Percentiles rank a stretch among this genome's conserved stretches.
phyloP scores from a whole-genome alignment of 2,329 filamentous ascomycete species.

The Dichotomopilus funicola region DNA sequence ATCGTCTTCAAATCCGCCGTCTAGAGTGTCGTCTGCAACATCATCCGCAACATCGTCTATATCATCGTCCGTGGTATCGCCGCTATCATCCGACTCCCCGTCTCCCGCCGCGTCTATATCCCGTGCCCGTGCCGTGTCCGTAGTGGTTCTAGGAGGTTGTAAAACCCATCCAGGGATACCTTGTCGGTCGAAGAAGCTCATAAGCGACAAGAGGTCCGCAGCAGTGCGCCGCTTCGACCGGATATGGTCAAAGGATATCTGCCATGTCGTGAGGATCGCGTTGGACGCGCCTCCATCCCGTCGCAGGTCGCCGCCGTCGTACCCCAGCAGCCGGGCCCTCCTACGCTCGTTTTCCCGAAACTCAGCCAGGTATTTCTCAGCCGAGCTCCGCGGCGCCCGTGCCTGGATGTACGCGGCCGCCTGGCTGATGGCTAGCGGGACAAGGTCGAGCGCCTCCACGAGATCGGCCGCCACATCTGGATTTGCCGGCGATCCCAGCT shows the following conservation, averaged over 20 bases:
- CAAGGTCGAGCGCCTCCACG: slow-evolving; percentile 25
- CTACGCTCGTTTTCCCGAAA: slow-evolving; percentile 23
- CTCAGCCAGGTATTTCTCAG: slow-evolving; percentile 32
- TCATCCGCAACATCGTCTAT: too few species aligned
- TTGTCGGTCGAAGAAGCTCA: slow-evolving; percentile 41
- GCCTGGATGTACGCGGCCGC: slow-evolving; percentile 14
- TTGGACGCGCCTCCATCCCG: slow-evolving; percentile 21
- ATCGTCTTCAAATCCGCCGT: not conserved
- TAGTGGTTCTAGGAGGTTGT: not conserved
- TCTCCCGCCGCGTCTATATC: not conserved
- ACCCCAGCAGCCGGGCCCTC: slow-evolving; percentile 9
- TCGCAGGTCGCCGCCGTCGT: slow-evolving; percentile 18
- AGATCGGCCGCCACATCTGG: slow-evolving; percentile 19
- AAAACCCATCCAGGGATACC: not conserved
- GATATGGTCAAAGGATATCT: slow-evolving; percentile 30
- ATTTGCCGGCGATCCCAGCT: slow-evolving; percentile 15
- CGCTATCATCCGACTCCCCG: not conserved
- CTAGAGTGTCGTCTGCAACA: too few species aligned
- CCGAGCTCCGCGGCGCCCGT: slow-evolving; percentile 24
- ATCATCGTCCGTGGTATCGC: not conserved
- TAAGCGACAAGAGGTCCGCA: slow-evolving; percentile 36
- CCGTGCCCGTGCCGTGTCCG: not conserved
- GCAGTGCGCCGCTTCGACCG: slow-evolving; percentile 28
- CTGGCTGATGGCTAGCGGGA: slow-evolving; percentile 32
- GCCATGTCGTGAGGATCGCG: slow-evolving; percentile 25